A percentile compares a stretch with the other conserved stretches of the same genome.
These are phyloP conservation scores for Penicillium corylophilum DNA, from an alignment of 2,329 filamentous ascomycete genomes.

Conservation along the genomic window DNA sequence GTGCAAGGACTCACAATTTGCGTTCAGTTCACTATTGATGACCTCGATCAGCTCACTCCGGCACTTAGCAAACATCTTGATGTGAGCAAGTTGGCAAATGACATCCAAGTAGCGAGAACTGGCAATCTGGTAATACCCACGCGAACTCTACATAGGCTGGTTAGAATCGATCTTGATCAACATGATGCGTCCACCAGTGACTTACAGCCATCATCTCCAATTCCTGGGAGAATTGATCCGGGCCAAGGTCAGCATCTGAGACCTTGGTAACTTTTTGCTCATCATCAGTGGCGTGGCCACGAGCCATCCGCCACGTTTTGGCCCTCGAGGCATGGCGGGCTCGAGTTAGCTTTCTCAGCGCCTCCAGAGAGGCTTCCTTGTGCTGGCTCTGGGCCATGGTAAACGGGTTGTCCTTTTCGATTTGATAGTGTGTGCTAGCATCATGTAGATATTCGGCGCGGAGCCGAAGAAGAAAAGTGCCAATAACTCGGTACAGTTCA, in stretches of 20 bases:
- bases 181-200: background rate
- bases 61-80: slow-evolving; percentile 38
- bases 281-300: slow-evolving; percentile 15
- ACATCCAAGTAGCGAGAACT: slow-evolving; percentile 40
- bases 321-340: slow-evolving; percentile 23
- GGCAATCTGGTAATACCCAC: slow-evolving; percentile 43
- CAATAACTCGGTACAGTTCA: slow-evolving; percentile 43
- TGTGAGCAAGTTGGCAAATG: slow-evolving; percentile 38
- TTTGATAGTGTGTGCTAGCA: slow-evolving; percentile 52
- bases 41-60: slow-evolving; percentile 30
- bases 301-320: slow-evolving; percentile 9
- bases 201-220: slow-evolving; percentile 45
- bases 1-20: slow-evolving; percentile 27
- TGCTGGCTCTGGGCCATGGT: slow-evolving; percentile 47
- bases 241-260: slow-evolving; percentile 28
- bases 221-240: slow-evolving; percentile 38
- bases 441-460: slow-evolving; percentile 38
- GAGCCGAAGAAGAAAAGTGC: slow-evolving; percentile 47
- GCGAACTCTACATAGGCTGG: slow-evolving; percentile 24
- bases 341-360: slow-evolving; percentile 8
- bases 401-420: slow-evolving; percentile 58
- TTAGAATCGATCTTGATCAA: background rate
- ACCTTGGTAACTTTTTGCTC: slow-evolving; percentile 22
- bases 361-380: slow-evolving; percentile 19
- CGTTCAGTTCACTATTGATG: slow-evolving; percentile 30